Conservation (phyloP, 805 yeast species). For the Kluyveromyces aestuarii region DNA sequence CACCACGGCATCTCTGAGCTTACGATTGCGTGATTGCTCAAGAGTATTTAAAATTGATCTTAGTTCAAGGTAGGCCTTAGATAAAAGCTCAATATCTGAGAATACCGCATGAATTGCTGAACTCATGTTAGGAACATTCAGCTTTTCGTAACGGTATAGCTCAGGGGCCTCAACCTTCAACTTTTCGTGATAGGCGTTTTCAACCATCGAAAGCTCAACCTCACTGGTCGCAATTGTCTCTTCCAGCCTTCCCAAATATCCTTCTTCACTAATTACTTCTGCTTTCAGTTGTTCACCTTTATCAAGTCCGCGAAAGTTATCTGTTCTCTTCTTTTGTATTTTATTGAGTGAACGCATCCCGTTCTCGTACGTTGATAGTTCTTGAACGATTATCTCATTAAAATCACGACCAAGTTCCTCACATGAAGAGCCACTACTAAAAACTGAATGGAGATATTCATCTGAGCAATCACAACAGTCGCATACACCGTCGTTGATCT, state of each 20-base stretch:
- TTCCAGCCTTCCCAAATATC: not conserved
- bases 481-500: conserved; percentile 85
- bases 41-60: conserved; percentile 37
- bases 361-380: conserved; percentile 48
- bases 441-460: conserved; percentile 37
- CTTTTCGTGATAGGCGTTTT: conserved; percentile 11
- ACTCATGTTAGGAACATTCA: conserved; percentile 8
- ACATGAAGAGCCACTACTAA: conserved; percentile 6
- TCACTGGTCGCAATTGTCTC: conserved; percentile 6
- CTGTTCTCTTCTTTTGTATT: conserved; percentile 7
- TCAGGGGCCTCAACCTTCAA: conserved; percentile 16
- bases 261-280: conserved; percentile 5
- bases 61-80: conserved; percentile 17
- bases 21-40: conserved; percentile 59
- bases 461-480: conserved; percentile 98
- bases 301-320: conserved; percentile 18
- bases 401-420: conserved; percentile 20
- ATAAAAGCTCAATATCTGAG: conserved; percentile 13
- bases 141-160: conserved; percentile 15
- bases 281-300: conserved; percentile 18
- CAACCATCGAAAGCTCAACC: conserved; percentile 14
- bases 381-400: conserved; percentile 26
- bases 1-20: conserved; percentile 82
- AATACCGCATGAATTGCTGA: conserved; percentile 8
- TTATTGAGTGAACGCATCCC: conserved; percentile 35